Percentiles rank a stretch among this genome's conserved stretches.
Evolutionary conservation across 352 stramenopile genomes (phyloP).

Genomic region (Globisporangium nodosum): DNA sequence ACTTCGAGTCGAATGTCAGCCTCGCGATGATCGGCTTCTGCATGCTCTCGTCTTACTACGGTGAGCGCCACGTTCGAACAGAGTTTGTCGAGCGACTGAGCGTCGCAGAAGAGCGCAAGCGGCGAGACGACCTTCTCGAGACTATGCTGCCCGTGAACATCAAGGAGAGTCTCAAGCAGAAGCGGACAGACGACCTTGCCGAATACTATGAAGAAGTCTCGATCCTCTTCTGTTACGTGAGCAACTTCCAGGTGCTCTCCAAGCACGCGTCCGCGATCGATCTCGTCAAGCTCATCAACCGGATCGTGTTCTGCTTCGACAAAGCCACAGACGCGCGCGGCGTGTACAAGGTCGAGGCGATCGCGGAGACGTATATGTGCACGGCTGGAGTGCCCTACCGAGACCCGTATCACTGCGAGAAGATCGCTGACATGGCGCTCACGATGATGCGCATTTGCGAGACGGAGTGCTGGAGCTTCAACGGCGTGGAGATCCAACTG

Average conservation of each 20-base stretch:
- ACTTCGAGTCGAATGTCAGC: slow-evolving; percentile 47
- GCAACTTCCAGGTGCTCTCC: slow-evolving; percentile 71
- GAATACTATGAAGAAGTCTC: slow-evolving; percentile 79
- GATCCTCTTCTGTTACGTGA: slow-evolving; percentile 80
- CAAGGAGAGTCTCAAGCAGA: slow-evolving; percentile 71
- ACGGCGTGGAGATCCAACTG: slow-evolving; percentile 68
- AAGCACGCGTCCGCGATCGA: slow-evolving; percentile 63
- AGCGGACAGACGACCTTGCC: slow-evolving; percentile 51
- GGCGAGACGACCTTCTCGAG: slow-evolving; percentile 60
- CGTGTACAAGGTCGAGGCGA: slow-evolving; percentile 87
- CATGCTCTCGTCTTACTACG: slow-evolving; percentile 62
- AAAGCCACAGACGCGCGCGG: slow-evolving; percentile 56
- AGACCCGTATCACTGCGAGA: slow-evolving; percentile 67
- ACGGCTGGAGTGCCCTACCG: slow-evolving; percentile 48
- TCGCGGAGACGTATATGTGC: slow-evolving; percentile 85
- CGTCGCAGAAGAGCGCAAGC: slow-evolving; percentile 64
- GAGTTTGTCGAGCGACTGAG: slow-evolving; percentile 60
- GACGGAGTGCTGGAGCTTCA: slow-evolving; percentile 63
- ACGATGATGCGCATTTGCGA: slow-evolving; percentile 71
- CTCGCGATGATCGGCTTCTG: slow-evolving; percentile 57
- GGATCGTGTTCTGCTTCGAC: slow-evolving; percentile 85
- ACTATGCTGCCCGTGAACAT: slow-evolving; percentile 76
- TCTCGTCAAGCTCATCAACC: slow-evolving; percentile 82
- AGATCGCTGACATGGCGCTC: slow-evolving; percentile 72
- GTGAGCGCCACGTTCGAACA: slow-evolving; percentile 51